phyloP scores from a whole-genome alignment of 768 basidiomycete species.

The Paxillus involutus region DNA sequence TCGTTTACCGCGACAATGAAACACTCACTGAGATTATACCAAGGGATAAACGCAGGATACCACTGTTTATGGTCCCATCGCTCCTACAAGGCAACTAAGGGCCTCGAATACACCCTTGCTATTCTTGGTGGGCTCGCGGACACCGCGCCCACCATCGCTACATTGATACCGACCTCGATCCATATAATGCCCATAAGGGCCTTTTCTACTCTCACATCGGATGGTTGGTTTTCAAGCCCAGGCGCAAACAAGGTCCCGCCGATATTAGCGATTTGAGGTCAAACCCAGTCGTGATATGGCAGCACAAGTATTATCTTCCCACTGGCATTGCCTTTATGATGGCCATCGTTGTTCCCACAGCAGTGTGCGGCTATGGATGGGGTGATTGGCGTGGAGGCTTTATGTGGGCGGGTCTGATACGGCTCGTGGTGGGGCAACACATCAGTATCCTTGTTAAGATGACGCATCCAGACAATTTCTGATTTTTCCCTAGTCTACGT shows the following conservation, averaged over 20 bases:
- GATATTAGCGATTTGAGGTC: constrained; percentile 81
- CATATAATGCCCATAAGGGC: constrained; percentile 86
- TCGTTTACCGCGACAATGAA: constrained; percentile 12
- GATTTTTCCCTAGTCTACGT: constrained; percentile 63
- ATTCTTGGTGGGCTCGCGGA: constrained; percentile 82
- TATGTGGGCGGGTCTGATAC: constrained; percentile 40
- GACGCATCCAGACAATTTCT: neutral
- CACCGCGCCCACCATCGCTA: constrained; percentile 95
- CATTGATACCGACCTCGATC: constrained; percentile 93
- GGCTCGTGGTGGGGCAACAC: constrained; percentile 80
- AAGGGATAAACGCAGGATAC: constrained; percentile 85
- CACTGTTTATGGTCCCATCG: constrained; percentile 95
- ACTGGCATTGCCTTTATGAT: constrained; percentile 64
- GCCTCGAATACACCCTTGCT: constrained; percentile 82
- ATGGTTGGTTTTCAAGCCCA: constrained; percentile 91
- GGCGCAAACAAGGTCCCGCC: constrained; percentile 80
- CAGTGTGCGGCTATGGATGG: constrained; percentile 14
- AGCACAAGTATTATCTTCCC: constrained; percentile 73
- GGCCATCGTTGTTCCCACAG: constrained; percentile 68
- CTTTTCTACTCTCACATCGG: constrained; percentile 82
- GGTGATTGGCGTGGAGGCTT: constrained; percentile 26
- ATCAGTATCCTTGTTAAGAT: constrained; percentile 40
- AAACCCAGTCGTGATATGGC: constrained; percentile 78
- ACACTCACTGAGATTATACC: neutral
- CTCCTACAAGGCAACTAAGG: constrained; percentile 82